Base-by-base conservation (phyloP, 2,329 filamentous ascomycete genomes). In the Sporothrix globosa region DNA sequence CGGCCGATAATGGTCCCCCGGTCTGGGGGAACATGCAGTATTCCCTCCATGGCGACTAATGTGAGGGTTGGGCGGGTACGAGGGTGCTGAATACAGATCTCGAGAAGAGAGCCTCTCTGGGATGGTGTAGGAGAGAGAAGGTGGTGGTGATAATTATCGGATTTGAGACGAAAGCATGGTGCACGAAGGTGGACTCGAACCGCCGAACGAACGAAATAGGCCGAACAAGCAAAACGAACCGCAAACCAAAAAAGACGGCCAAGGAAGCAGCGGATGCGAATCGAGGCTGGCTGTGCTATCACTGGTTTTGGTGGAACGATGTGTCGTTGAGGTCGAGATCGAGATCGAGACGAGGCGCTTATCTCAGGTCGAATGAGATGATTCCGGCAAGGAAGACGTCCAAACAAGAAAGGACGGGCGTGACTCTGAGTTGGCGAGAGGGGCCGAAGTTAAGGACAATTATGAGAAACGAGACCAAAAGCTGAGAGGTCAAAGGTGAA, bases 1-100 rank as follows among this genome's bases (percentile, higher is more conserved):
- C 83, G 80, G 63, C 84, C 84, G 69, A 87, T 81, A 65, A 87
- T 83, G 58, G 82, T 82, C 50, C 82, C 82, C 75, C 84, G 79
- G 74, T 86, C 85, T 3, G 85, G 85, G 68, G 85, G 85, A 41
- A 83, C 79, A 69, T 82, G 77, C 75, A 87, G 78, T 74, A 79
- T 77, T 24, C 84, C 85, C 75, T 87, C 85, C 83, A 86, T 86
- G n/a, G 41, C 66, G 34, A 48, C 21, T 52, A 11, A 41, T 63
- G 58, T 63, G 58, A 60, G 46, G 19, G 13, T 17, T 34, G 27
- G 14, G 30, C 9, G 52, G 6, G 24, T 39, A 19, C 9, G 39
- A 30, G 60, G 17, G n/a, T 14, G 34, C 34, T 41, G n/a, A 4
- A 19, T 4, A n/a, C n/a, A 10, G 27, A 19, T 4, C 27, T 50